These are phyloP conservation scores for Zychaea mexicana DNA, from an alignment of 371 early-diverging fungal genomes.

Conservation along the genomic window DNA sequence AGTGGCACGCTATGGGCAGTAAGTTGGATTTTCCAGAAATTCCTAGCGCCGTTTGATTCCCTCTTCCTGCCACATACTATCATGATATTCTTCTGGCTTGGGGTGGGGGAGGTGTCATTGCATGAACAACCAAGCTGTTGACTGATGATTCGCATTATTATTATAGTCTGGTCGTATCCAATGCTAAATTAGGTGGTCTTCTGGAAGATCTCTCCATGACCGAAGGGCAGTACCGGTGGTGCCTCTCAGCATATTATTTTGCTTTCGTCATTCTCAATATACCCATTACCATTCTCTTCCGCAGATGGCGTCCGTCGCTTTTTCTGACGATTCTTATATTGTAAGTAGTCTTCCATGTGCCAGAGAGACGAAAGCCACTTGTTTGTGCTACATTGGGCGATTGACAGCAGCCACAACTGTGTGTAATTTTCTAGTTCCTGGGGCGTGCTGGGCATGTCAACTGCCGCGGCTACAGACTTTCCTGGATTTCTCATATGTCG, in stretches of 20 bases:
- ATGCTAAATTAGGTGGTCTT: conserved; percentile 43
- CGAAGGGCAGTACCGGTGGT: conserved; percentile 19
- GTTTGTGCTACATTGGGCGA: background rate
- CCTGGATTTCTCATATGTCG: conserved; percentile 7
- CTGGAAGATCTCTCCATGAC: conserved; percentile 30
- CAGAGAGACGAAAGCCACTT: background rate
- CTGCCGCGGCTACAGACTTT: conserved; percentile 16
- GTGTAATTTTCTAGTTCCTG: conserved; percentile 17
- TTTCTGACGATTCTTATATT: conserved; percentile 23
- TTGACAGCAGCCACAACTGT: background rate
- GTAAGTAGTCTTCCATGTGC: conserved; percentile 15
- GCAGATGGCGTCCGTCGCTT: conserved; percentile 20
- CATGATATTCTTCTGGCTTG: too few species aligned
- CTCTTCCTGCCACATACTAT: too few species aligned
- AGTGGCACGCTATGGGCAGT: conserved; percentile 2
- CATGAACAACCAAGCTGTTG: too few species aligned
- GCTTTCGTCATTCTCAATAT: conserved; percentile 36
- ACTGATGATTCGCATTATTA: too few species aligned
- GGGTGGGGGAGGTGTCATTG: background rate
- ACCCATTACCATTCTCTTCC: conserved; percentile 38
- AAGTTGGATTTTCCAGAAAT: background rate
- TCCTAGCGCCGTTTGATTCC: too few species aligned
- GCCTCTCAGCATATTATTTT: conserved; percentile 20
- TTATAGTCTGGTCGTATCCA: conserved; percentile 10
- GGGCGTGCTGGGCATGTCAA: conserved; percentile 30